Evolutionary conservation across 345 rosid species (phyloP).

Genomic region (Linum tenue): DNA sequence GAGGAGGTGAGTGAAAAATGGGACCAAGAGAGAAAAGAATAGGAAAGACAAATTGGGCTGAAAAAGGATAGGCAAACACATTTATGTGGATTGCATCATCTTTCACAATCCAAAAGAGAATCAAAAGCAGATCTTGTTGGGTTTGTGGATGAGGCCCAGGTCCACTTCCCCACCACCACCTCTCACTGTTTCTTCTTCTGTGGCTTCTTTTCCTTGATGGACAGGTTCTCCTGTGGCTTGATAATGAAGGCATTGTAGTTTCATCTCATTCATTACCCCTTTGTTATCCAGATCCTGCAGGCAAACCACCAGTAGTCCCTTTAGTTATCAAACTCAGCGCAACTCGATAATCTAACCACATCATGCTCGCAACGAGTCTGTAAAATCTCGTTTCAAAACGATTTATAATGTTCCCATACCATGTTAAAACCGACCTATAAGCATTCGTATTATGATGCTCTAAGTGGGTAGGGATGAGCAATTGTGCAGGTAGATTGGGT

Average conservation of each 20-base stretch:
- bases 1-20: slow-evolving; percentile 8
- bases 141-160: slow-evolving; percentile 29
- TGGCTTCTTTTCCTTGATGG: too few species aligned
- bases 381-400: too few species aligned
- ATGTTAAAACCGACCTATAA: too few species aligned
- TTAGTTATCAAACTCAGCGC: too few species aligned
- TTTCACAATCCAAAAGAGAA: slow-evolving; percentile 47
- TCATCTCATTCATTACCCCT: too few species aligned
- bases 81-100: slow-evolving; percentile 15
- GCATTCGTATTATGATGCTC: too few species aligned
- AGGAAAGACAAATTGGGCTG: not conserved
- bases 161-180: slow-evolving; percentile 17
- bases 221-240: slow-evolving; percentile 22
- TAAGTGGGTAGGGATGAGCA: too few species aligned
- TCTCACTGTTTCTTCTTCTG: slow-evolving; percentile 13
- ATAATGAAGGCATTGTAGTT: slow-evolving; percentile 31
- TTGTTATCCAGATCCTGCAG: not conserved
- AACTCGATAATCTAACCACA: too few species aligned
- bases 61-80: too few species aligned
- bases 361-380: too few species aligned
- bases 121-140: slow-evolving; percentile 41
- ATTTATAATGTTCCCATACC: too few species aligned
- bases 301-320: slow-evolving; percentile 20
- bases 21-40: slow-evolving; percentile 43
- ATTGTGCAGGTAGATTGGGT: too few species aligned